These are phyloP conservation scores for Populus davidiana DNA, from an alignment of 345 rosid species.

Conservation along the genomic window DNA sequence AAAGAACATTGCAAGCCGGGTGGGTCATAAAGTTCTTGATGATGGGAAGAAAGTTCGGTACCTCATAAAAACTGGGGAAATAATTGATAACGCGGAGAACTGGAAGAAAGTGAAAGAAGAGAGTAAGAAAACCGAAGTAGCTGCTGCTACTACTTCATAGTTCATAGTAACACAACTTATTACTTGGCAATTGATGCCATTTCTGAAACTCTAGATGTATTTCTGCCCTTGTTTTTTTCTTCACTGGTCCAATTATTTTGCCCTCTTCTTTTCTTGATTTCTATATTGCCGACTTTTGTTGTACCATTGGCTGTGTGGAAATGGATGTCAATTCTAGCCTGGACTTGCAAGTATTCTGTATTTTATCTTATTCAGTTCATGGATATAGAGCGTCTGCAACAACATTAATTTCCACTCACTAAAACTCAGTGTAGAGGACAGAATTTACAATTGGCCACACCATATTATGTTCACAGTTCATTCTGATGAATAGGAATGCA, in stretches of 20 bases:
- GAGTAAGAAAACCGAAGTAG: conserved; percentile 46
- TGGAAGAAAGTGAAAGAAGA: conserved; percentile 81
- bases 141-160: conserved; percentile 33
- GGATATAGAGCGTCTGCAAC: background rate
- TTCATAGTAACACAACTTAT: conserved; percentile 7
- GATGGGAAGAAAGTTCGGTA: conserved; percentile 67
- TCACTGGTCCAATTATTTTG: background rate
- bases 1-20: conserved; percentile 64
- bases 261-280: background rate
- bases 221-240: background rate
- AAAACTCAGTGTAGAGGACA: background rate
- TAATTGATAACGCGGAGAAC: conserved; percentile 63
- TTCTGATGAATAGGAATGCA: too few species aligned
- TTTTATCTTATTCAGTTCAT: conserved; percentile 4
- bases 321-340: background rate
- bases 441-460: too few species aligned
- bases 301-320: background rate
- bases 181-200: background rate
- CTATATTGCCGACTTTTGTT: background rate
- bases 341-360: background rate
- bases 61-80: conserved; percentile 82
- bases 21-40: conserved; percentile 76
- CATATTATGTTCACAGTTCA: too few species aligned
- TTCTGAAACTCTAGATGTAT: conserved; percentile 1
- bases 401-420: background rate